Evolutionary conservation across 208 protist species (phyloP).

Genomic region (Novymonas esmeraldas): DNA sequence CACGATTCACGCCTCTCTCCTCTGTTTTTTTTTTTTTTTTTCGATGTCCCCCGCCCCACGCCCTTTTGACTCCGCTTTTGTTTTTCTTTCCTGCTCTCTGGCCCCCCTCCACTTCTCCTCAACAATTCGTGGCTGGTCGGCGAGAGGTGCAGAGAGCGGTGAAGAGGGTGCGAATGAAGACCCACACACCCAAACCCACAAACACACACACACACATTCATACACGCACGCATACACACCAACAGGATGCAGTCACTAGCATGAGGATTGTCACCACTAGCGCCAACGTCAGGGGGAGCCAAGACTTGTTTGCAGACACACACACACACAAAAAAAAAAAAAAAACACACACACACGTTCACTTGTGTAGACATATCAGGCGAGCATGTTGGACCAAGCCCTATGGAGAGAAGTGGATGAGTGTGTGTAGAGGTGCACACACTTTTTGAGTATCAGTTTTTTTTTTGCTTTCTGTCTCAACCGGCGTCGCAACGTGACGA

Average conservation of each 20-base stretch:
- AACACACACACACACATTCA: background rate
- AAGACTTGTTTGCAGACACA: too few species aligned
- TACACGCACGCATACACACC: too few species aligned
- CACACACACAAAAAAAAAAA: background rate
- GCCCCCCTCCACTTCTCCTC: background rate
- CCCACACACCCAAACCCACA: too few species aligned
- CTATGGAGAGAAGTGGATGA: background rate
- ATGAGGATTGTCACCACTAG: too few species aligned
- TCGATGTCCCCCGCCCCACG: background rate
- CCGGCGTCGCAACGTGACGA: background rate
- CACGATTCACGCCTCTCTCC: too few species aligned
- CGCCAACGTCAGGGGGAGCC: too few species aligned
- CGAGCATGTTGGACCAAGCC: too few species aligned
- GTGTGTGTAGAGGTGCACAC: background rate
- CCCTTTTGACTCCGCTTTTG: background rate
- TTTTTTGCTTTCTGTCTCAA: background rate
- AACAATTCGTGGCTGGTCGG: background rate
- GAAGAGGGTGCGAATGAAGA: too few species aligned
- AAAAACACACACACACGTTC: too few species aligned
- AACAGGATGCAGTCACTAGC: too few species aligned
- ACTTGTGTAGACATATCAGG: too few species aligned
- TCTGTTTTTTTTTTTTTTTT: background rate
- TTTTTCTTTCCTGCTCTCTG: background rate
- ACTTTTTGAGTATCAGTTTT: too few species aligned
- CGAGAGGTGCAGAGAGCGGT: conserved; percentile 4